Conservation (phyloP, 164 flowering plant species). For the Platanus orientalis region DNA sequence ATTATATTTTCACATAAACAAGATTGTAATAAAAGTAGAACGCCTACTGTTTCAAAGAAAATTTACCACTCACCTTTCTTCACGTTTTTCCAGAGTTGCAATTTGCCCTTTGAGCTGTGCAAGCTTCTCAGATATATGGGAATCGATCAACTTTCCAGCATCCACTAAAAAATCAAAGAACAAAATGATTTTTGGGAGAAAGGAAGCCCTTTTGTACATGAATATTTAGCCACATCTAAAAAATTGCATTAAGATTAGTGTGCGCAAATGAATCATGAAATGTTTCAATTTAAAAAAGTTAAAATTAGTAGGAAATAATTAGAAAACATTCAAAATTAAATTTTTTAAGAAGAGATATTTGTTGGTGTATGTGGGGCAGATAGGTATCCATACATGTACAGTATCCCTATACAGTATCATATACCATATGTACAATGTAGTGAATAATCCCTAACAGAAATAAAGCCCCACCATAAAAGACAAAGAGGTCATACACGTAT, state of each 20-base stretch:
- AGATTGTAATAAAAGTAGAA: not conserved
- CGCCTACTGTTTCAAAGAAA: not conserved
- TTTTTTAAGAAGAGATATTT: too few species aligned
- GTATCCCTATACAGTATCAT: too few species aligned
- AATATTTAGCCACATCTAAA: not conserved
- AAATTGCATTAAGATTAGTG: not conserved
- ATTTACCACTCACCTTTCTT: slow-evolving; percentile 66
- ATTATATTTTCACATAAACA: slow-evolving; percentile 5
- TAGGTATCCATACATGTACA: too few species aligned
- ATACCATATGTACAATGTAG: too few species aligned
- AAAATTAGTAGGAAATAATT: too few species aligned
- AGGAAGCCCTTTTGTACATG: not conserved
- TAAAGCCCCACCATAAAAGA: too few species aligned
- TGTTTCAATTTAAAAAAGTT: too few species aligned
- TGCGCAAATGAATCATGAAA: too few species aligned
- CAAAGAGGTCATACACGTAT: too few species aligned
- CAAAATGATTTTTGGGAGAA: not conserved
- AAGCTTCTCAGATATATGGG: slow-evolving; percentile 75
- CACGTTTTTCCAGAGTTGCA: slow-evolving; percentile 93
- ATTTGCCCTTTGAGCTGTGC: slow-evolving; percentile 83
- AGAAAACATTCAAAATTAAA: too few species aligned
- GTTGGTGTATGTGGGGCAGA: too few species aligned
- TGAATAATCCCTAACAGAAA: too few species aligned
- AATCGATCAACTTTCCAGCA: slow-evolving; percentile 67
- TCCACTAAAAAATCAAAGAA: slow-evolving; percentile 36